Evolutionary conservation across 2,329 filamentous ascomycete species (phyloP), one percentile per base, ranked within the genome.

Genomic region (Aspergillus sp.): DNA sequence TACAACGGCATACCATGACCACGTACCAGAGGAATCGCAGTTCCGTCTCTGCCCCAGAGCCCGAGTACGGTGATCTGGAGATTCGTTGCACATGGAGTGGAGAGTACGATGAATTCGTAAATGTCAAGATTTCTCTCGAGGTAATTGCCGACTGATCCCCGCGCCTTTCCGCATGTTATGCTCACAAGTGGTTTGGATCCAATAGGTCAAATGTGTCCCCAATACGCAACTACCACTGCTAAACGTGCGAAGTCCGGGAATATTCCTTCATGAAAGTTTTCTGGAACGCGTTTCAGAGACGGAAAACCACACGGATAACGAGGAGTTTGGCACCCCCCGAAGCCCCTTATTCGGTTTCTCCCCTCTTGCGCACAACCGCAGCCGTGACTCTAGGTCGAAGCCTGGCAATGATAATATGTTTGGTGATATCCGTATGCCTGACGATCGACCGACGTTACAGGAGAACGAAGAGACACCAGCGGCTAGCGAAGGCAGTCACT

Each of bases 11-110:
- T 15, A 53, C 32, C 39, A 61, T 58, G 58, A 36, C 39, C 15
- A 41, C 48, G 15, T 30, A 26, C 26, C 41, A 22, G 42, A 43
- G 13, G 5, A 43, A 49, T 8, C 6, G 20, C 22, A 18, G n/a
- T n/a, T 41, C 39, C n/a, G 32, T 11, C 6, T 42, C 30, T 22
- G 22, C 20, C 22, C 54, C 17, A 48, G 53, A n/a, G 54, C 65
- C 54, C 3, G 56, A 63, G 6, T 64, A 70, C 53, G 66, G 55
- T 39, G 66, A 70, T 24, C 62, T 74, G 8, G 68, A 73, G 39
- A 42, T 75, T 20, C 64, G 59, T 34, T 68, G 69, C 13, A 65
- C 65, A 13, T 75, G 73, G 73, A 63, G 62, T 50, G 72, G 71
- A 3, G 59, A 26, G 66, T 71, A 17, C 32, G 45, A 50, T 5